Percentiles rank a stretch among this genome's conserved stretches.
These are phyloP conservation scores for Inosperma sp. DNA, from an alignment of 768 basidiomycete species.

Conservation along the genomic window DNA sequence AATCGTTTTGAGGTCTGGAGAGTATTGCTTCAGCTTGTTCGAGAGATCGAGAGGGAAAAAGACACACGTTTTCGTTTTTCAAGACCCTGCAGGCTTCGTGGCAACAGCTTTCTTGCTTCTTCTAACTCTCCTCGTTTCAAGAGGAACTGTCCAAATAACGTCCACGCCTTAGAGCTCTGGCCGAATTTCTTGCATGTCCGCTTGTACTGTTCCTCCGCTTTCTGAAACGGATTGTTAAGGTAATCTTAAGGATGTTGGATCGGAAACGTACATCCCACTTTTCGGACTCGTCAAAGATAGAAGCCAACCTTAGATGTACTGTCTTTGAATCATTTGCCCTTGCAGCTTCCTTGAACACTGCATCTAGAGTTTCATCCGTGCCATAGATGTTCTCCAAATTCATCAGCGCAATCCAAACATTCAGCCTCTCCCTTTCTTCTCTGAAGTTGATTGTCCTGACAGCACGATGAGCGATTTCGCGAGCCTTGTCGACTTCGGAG, in stretches of 20 bases:
- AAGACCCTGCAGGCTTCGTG: conserved; percentile 83
- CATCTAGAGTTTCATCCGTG: conserved; percentile 71
- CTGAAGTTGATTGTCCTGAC: conserved; percentile 87
- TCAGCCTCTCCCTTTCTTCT: conserved; percentile 93
- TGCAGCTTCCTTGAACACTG: conserved; percentile 85
- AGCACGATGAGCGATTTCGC: conserved; percentile 80
- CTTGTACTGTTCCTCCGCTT: conserved; percentile 90
- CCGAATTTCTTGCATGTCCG: conserved; percentile 92
- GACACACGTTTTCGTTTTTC: conserved; percentile 90
- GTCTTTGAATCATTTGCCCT: conserved; percentile 92
- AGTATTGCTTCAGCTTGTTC: not conserved
- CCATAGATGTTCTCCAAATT: conserved; percentile 95
- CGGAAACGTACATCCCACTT: conserved; percentile 61
- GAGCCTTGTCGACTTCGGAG: conserved; percentile 94
- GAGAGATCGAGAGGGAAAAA: not conserved
- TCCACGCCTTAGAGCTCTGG: conserved; percentile 92
- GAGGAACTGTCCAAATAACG: conserved; percentile 78
- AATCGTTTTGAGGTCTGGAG: conserved; percentile 87
- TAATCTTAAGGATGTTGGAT: not conserved
- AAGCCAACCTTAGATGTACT: conserved; percentile 76
- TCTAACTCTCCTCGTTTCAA: conserved; percentile 69
- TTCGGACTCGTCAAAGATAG: conserved; percentile 78
- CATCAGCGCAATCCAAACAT: conserved; percentile 95
- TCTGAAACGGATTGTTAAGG: conserved; percentile 40
- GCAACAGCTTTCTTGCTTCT: conserved; percentile 78